A percentile compares a stretch with the other conserved stretches of the same genome.
Conservation (phyloP, 768 basidiomycete genomes). For the Rhodocollybia butyracea region DNA sequence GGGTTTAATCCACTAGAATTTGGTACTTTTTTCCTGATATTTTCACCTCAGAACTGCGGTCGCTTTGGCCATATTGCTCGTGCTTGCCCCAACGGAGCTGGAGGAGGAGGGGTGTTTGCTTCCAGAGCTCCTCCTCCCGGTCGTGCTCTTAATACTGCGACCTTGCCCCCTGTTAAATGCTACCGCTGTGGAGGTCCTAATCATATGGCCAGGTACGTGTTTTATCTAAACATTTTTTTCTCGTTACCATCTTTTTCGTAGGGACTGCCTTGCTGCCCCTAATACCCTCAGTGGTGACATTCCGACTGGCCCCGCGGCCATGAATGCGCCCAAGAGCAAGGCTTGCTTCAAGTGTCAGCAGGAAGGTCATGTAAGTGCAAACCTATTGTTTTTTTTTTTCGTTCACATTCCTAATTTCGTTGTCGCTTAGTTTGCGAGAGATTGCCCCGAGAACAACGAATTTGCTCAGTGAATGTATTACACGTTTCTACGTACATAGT, state of each 20-base stretch:
- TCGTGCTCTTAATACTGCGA: slow-evolving; percentile 69
- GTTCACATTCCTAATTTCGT: slow-evolving; percentile 1
- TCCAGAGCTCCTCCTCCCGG: slow-evolving; percentile 74
- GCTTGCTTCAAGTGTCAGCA: slow-evolving; percentile 88
- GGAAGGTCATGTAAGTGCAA: slow-evolving; percentile 74
- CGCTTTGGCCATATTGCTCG: slow-evolving; percentile 83
- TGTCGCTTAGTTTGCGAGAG: slow-evolving; percentile 63
- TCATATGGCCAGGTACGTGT: slow-evolving; percentile 71
- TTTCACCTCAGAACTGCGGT: slow-evolving; percentile 62
- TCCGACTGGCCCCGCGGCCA: slow-evolving; percentile 42
- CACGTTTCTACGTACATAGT: neutral
- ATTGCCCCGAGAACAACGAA: slow-evolving; percentile 57
- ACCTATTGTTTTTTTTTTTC: neutral
- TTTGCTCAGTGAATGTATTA: slow-evolving; percentile 38
- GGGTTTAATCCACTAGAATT: slow-evolving; percentile 23
- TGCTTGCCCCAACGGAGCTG: slow-evolving; percentile 55
- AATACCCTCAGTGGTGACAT: slow-evolving; percentile 49
- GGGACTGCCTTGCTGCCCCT: slow-evolving; percentile 80
- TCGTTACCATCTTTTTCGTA: slow-evolving; percentile 21
- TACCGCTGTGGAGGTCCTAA: slow-evolving; percentile 89
- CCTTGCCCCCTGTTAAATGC: slow-evolving; percentile 81
- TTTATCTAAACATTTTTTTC: slow-evolving; percentile 9
- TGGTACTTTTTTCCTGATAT: neutral
- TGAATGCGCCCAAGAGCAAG: slow-evolving; percentile 66
- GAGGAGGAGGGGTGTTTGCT: slow-evolving; percentile 44